These are phyloP conservation scores for Apiosordaria backusii DNA, from an alignment of 495 filamentous ascomycete genomes.

Conservation along the genomic window DNA sequence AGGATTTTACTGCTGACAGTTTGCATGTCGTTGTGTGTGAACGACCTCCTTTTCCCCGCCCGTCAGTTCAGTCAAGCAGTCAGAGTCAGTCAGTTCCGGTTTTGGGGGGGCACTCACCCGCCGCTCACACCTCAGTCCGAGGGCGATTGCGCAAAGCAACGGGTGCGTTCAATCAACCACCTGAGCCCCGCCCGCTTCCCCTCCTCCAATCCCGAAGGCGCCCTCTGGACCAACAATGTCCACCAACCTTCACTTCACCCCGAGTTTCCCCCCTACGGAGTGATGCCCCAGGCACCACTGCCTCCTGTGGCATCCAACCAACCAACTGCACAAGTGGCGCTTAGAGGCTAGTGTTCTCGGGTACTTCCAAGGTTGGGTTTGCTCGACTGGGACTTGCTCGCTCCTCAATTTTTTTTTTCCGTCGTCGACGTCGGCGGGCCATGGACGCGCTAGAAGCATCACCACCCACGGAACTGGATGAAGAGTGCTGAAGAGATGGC, in stretches of 20 bases:
- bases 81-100: background rate
- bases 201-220: constrained; percentile 9
- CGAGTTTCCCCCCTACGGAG: background rate
- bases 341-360: background rate
- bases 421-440: background rate
- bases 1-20: constrained; percentile 8
- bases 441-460: background rate
- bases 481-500: background rate
- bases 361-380: constrained; percentile 1
- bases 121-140: constrained; percentile 2
- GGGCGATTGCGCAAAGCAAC: constrained; percentile 1
- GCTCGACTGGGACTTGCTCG: background rate
- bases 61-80: background rate
- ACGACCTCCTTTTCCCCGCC: constrained; percentile 1
- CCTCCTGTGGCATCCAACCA: background rate
- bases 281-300: background rate
- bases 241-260: background rate
- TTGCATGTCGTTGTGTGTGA: background rate
- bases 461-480: background rate
- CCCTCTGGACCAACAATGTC: constrained; percentile 2
- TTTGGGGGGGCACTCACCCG: no score
- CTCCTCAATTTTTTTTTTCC: background rate
- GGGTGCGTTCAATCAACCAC: background rate
- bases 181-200: background rate
- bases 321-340: background rate